These are phyloP conservation scores for Dactylellina haptotyla DNA, from an alignment of 2,329 filamentous ascomycete genomes.

Conservation along the genomic window DNA sequence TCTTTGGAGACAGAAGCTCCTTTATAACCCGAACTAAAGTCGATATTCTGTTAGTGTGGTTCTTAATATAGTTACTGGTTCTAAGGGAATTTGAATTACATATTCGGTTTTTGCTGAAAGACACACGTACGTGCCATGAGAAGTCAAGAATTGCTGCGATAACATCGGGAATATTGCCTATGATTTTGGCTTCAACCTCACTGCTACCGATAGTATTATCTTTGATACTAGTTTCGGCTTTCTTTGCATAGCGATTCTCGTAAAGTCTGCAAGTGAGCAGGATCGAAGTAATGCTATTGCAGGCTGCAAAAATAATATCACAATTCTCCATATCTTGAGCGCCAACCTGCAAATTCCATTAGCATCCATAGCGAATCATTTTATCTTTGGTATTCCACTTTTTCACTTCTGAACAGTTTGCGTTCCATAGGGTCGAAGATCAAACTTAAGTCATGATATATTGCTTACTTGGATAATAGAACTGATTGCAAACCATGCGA, in stretches of 20 bases:
- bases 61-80: too few species aligned
- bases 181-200: not conserved
- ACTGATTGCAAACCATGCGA: not conserved
- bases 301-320: not conserved
- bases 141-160: not conserved
- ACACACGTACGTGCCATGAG: not conserved
- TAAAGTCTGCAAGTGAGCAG: not conserved
- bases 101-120: not conserved
- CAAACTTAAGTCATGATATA: too few species aligned
- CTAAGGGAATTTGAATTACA: too few species aligned
- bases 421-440: too few species aligned
- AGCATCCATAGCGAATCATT: too few species aligned
- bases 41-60: not conserved
- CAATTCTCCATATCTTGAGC: not conserved
- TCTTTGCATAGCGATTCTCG: not conserved
- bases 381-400: too few species aligned
- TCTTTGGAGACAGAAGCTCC: constrained; percentile 9
- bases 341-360: not conserved
- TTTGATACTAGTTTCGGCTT: not conserved
- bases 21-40: constrained; percentile 16
- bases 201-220: not conserved
- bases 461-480: not conserved
- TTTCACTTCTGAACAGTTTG: too few species aligned
- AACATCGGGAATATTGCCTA: not conserved
- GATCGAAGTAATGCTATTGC: not conserved